Evolutionary conservation across 2,329 filamentous ascomycete species (phyloP).

Genomic region (Arthrobotrys iridis): DNA sequence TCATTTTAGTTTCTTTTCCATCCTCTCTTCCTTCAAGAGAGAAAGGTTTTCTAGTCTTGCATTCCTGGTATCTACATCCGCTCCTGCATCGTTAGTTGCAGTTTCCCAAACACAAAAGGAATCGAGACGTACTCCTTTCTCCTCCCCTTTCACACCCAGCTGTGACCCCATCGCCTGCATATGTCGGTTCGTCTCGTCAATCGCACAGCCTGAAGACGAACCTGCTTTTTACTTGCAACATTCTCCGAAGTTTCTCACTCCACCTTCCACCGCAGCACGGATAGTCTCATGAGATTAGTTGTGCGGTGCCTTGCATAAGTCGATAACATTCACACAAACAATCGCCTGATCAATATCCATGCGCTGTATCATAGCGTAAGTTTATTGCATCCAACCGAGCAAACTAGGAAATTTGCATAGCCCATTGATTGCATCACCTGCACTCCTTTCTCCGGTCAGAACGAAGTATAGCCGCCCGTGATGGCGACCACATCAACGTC

Average conservation of each 20-base stretch:
- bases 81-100: conserved; percentile 50
- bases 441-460: conserved; percentile 36
- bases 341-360: conserved; percentile 33
- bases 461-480: conserved; percentile 43
- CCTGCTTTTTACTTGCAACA: conserved; percentile 30
- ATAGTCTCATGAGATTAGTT: conserved; percentile 49
- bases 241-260: conserved; percentile 43
- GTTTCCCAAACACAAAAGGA: conserved; percentile 48
- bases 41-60: conserved; percentile 11
- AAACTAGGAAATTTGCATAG: conserved; percentile 53
- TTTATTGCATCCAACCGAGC: conserved; percentile 43
- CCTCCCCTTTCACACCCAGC: conserved; percentile 34
- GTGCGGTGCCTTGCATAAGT: conserved; percentile 53
- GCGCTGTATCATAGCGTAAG: conserved; percentile 46
- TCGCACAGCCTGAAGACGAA: conserved; percentile 31
- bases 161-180: conserved; percentile 41
- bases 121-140: conserved; percentile 32
- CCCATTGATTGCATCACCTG: conserved; percentile 47
- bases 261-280: conserved; percentile 49
- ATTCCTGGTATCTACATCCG: conserved; percentile 32
- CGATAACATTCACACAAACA: conserved; percentile 31
- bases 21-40: conserved; percentile 1
- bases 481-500: conserved; percentile 51
- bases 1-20: conserved; percentile 21
- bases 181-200: conserved; percentile 36